Evolutionary conservation across 1,284 basidiomycete species (phyloP), one percentile per base, ranked within the genome.

Genomic region (Sporisorium exsertum): DNA sequence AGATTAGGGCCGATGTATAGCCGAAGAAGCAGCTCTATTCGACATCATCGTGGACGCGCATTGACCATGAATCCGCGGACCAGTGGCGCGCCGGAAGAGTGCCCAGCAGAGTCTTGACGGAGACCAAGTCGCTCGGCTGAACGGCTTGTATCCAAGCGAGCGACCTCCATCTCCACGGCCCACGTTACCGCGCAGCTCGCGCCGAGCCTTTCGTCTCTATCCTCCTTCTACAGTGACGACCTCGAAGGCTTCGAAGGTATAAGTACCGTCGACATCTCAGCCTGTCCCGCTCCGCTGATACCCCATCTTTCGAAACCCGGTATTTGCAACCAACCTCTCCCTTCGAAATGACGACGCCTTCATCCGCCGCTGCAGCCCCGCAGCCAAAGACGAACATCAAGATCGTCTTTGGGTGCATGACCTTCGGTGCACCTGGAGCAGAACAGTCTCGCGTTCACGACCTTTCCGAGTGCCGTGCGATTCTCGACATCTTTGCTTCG

Each of bases 401-500:
- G 45, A 58, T 80, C 61, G 72, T 73, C 40, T 73, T 88, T 85
- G 88, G 88, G 18, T 86, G 87, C 33, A 88, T 88, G 88, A 89
- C 88, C 13, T 86, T 87, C 53, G 86, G 87, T 37, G 74, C 82
- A 20, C 76, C 84, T 35, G 71, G 71, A 2, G 88, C 87, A 20
- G 87, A 87, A 26, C 87, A 87, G 47, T 88, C 88, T 2, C 87
- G 90, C 4, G 88, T 90, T 5, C 87, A 89, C 73, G 87, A 89
- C 68, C 70, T 91, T 37, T 86, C 88, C 64, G 87, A 88, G 18
- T 87, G 89, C 26, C 87, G 88, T 49, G 87, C 86, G 2, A 90
- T 91, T 57, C 82, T 91, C 29, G 88, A 90, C 73, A 87, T 88
- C 32, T 90, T 91, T 82, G 87, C 88, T 33, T 85, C 86, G 8